Conservation (phyloP, 2,329 filamentous ascomycete species). For the Alternaria rosae region DNA sequence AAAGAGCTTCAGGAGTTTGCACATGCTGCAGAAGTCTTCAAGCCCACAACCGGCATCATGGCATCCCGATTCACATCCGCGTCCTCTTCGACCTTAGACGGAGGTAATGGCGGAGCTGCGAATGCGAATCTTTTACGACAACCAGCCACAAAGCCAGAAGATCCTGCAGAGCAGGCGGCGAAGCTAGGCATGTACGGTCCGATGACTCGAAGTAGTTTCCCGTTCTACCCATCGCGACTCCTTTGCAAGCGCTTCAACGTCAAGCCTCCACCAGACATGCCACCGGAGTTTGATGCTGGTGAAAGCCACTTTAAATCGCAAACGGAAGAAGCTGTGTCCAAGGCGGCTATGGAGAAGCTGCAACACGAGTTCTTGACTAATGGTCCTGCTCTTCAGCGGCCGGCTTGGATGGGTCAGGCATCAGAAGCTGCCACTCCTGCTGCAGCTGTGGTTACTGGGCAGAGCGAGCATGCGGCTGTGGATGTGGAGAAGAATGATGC, state of each 20-base stretch:
- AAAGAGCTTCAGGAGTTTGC: slow-evolving; percentile 82
- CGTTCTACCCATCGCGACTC: slow-evolving; percentile 82
- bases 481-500: slow-evolving; percentile 81
- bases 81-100: slow-evolving; percentile 43
- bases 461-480: slow-evolving; percentile 53
- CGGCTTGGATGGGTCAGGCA: slow-evolving; percentile 36
- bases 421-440: neutral
- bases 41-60: slow-evolving; percentile 90
- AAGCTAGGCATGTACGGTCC: slow-evolving; percentile 91
- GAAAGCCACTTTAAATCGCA: slow-evolving; percentile 32
- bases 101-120: slow-evolving; percentile 24
- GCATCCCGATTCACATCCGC: slow-evolving; percentile 85
- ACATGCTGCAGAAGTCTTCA: slow-evolving; percentile 80
- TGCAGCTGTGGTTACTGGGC: slow-evolving; percentile 2
- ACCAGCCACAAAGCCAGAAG: slow-evolving; percentile 66
- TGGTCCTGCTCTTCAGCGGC: slow-evolving; percentile 39
- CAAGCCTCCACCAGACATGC: slow-evolving; percentile 73
- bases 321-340: slow-evolving; percentile 59
- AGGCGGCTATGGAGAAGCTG: slow-evolving; percentile 58
- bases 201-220: slow-evolving; percentile 75
- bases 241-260: slow-evolving; percentile 97
- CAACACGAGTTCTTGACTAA: slow-evolving; percentile 40
- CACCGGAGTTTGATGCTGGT: slow-evolving; percentile 54
- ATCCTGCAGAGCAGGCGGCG: slow-evolving; percentile 86
- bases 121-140: slow-evolving; percentile 53